Base-by-base conservation (phyloP, 2,329 filamentous ascomycete species). In the Escovopsis sp. region DNA sequence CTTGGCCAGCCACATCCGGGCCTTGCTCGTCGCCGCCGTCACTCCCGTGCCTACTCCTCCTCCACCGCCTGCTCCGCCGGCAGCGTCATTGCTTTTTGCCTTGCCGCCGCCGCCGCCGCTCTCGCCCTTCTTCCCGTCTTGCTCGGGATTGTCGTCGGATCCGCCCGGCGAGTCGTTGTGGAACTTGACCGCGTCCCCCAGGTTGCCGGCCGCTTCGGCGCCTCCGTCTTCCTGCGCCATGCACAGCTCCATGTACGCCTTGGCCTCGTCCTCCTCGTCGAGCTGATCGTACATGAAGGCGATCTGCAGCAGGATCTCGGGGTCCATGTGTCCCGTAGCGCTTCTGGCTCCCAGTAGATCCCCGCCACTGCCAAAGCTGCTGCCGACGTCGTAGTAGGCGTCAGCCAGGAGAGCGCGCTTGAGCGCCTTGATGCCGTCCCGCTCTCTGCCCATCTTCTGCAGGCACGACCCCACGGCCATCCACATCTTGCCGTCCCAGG, bases 401-500 rank as follows among this genome's bases (percentile, higher is more conserved):
- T 93, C 87, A 1, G 88, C 87, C 1, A 91, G 75, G 7, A 98
- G 67, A 0, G 91, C 91, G 33, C 91, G 82, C 59, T 98, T 98
- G 53, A 94, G 77, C 0, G 91, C 86, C 55, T 94, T 91, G 60
- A 98, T 95, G 28, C 86, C 89, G 52, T 95, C 88, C n/a, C 80
- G 73, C 40, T 85, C 70, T 43, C 88, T 79, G 41, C 80, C 82
- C 72, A 95, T 93, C 58, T 88, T 89, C 47, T 89, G 82, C 49
- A 94, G 80, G 58, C 89, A 95, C 32, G 84, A 84, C 9, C 85
- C 91, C 5, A 98, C 87, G 0, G 91, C 91, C 67, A 91, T 83
- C 91, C 91, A 98, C 85, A 98, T 94, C 62, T 96, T 96, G 0
- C 88, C 85, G 53, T 98, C 91, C 71, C 89, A 95, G 0, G 89